These are phyloP conservation scores for Pseudocercospora crystallina DNA, from an alignment of 2,329 filamentous ascomycete genomes.

Conservation along the genomic window DNA sequence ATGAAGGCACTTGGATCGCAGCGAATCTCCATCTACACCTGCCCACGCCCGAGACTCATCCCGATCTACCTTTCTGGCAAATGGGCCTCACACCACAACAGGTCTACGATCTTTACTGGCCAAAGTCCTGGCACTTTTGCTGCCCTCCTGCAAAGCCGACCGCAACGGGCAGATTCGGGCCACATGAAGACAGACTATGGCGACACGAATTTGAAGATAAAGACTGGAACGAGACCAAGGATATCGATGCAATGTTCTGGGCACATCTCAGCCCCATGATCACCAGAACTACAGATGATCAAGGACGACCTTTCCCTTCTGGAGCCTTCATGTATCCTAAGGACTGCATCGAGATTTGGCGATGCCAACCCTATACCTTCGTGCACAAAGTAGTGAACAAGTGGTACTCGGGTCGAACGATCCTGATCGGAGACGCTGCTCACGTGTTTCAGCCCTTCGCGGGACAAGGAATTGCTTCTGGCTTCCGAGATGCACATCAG, in stretches of 20 bases:
- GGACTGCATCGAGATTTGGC: slow-evolving; percentile 49
- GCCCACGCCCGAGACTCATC: slow-evolving; percentile 49
- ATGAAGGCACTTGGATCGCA: slow-evolving; percentile 50
- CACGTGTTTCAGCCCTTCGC: slow-evolving; percentile 55
- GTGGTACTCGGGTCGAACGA: slow-evolving; percentile 45
- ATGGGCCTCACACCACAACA: slow-evolving; percentile 47
- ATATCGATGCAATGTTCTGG: slow-evolving; percentile 17
- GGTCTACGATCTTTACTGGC: slow-evolving; percentile 52
- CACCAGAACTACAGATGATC: slow-evolving; percentile 1
- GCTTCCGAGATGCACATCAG: slow-evolving; percentile 41
- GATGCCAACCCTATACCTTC: slow-evolving; percentile 50
- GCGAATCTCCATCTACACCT: slow-evolving; percentile 46
- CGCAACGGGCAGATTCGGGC: slow-evolving; percentile 49
- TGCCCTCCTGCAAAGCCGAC: slow-evolving; percentile 44
- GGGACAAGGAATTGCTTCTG: slow-evolving; percentile 44
- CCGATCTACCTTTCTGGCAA: slow-evolving; percentile 50
- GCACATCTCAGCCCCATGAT: slow-evolving; percentile 16
- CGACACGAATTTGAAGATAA: slow-evolving; percentile 19
- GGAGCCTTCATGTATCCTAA: slow-evolving; percentile 12
- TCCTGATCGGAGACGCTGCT: slow-evolving; percentile 52
- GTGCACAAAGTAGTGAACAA: slow-evolving; percentile 46
- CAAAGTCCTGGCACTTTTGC: slow-evolving; percentile 46
- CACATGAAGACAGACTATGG: slow-evolving; percentile 40
- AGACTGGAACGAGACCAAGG: slow-evolving; percentile 7
- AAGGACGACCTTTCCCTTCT: slow-evolving; percentile 5